phyloP scores from a whole-genome alignment of 345 rosid species.

The Diplotaxis tenuifolia region DNA sequence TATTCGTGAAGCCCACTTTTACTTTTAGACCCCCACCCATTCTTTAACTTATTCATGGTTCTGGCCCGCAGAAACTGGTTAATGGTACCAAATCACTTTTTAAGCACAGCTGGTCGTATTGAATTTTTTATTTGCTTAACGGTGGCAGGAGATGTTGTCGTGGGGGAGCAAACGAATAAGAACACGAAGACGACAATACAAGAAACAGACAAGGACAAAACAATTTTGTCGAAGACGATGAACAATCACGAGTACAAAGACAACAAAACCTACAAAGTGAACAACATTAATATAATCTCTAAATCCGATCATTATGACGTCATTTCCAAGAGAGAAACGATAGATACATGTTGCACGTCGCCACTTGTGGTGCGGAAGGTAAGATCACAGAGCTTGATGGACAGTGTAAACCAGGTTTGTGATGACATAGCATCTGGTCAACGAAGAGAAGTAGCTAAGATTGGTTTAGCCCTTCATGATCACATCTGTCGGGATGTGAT shows the following conservation, averaged over 20 bases:
- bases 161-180: constrained; percentile 19
- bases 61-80: constrained; percentile 17
- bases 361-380: constrained; percentile 18
- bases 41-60: constrained; percentile 1
- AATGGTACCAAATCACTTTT: constrained; percentile 17
- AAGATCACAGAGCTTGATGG: constrained; percentile 51
- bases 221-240: constrained; percentile 21
- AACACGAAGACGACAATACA: constrained; percentile 24
- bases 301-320: constrained; percentile 24
- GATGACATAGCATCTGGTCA: constrained; percentile 73
- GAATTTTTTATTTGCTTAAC: not conserved
- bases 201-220: constrained; percentile 21
- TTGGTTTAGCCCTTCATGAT: constrained; percentile 71
- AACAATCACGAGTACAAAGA: constrained; percentile 35
- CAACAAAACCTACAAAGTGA: constrained; percentile 26
- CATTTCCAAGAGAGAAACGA: constrained; percentile 16
- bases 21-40: constrained; percentile 31
- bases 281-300: constrained; percentile 35
- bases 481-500: constrained; percentile 64
- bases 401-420: constrained; percentile 71
- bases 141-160: constrained; percentile 27
- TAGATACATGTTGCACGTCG: not conserved
- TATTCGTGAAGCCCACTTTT: no score
- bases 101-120: not conserved
- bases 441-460: constrained; percentile 63